phyloP scores from a whole-genome alignment of 768 basidiomycete species.

The Suillus occidentalis region DNA sequence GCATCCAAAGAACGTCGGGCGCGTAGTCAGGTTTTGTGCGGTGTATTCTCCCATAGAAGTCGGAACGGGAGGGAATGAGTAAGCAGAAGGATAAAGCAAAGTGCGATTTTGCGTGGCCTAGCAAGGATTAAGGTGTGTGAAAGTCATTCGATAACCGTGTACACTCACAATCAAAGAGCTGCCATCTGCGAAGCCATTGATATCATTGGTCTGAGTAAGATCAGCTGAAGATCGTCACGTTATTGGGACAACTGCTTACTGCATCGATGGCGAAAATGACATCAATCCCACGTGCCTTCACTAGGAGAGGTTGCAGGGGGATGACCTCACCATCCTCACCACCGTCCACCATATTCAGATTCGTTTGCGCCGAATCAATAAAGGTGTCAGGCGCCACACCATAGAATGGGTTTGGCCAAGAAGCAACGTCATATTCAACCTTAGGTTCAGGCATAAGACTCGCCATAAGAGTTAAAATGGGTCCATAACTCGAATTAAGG shows the following conservation, averaged over 20 bases:
- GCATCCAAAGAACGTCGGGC: constrained; percentile 51
- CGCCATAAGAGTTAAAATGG: constrained; percentile 18
- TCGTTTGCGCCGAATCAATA: constrained; percentile 29
- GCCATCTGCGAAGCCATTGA: constrained; percentile 22
- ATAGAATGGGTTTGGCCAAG: constrained; percentile 39
- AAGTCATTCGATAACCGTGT: background rate
- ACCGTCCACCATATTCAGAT: constrained; percentile 40
- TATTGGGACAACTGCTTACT: constrained; percentile 21
- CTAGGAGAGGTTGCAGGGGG: constrained; percentile 51
- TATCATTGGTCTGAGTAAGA: constrained; percentile 16
- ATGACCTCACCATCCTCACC: constrained; percentile 45
- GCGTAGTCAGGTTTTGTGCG: constrained; percentile 34
- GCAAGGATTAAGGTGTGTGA: background rate
- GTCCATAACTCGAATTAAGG: constrained; percentile 13
- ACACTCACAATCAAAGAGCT: constrained; percentile 27
- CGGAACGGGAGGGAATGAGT: constrained; percentile 36
- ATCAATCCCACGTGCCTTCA: constrained; percentile 46
- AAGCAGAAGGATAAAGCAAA: constrained; percentile 31
- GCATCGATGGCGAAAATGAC: constrained; percentile 52
- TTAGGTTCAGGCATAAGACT: constrained; percentile 25
- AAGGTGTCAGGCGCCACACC: constrained; percentile 37
- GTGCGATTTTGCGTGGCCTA: constrained; percentile 40
- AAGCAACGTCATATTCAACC: constrained; percentile 31
- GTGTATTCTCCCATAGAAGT: constrained; percentile 28
- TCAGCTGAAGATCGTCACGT: background rate